Percentiles rank a stretch among this genome's conserved stretches.
phyloP scores from a whole-genome alignment of 805 yeast genomes.

The Starmerella khaoyaiensis region DNA sequence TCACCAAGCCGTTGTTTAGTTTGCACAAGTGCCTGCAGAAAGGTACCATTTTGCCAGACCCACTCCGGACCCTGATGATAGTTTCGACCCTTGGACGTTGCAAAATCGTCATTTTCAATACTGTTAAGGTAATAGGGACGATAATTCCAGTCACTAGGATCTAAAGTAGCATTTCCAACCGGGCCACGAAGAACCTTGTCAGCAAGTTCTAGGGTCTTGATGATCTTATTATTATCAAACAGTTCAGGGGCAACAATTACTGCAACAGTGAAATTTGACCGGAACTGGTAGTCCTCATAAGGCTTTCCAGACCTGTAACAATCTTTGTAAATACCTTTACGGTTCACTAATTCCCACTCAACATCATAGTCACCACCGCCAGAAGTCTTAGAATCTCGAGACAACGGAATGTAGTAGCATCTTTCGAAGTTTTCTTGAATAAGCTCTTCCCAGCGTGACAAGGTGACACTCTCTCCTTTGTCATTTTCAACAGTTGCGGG shows the following conservation, averaged over 20 bases:
- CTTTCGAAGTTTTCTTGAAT: slow-evolving; percentile 64
- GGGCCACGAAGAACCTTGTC: slow-evolving; percentile 74
- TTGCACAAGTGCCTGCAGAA: slow-evolving; percentile 62
- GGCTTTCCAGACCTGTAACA: slow-evolving; percentile 68
- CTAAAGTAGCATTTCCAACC: slow-evolving; percentile 80
- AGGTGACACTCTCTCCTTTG: slow-evolving; percentile 44
- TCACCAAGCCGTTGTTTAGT: slow-evolving; percentile 33
- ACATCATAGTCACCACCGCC: slow-evolving; percentile 46
- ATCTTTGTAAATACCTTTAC: slow-evolving; percentile 93
- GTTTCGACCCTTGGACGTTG: slow-evolving; percentile 88
- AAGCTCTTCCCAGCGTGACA: slow-evolving; percentile 60
- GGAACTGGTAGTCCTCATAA: slow-evolving; percentile 83
- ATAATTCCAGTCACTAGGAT: slow-evolving; percentile 84
- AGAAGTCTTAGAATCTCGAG: slow-evolving; percentile 34
- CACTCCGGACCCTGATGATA: slow-evolving; percentile 99
- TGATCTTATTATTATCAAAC: slow-evolving; percentile 49
- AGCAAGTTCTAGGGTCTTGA: slow-evolving; percentile 54
- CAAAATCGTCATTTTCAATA: slow-evolving; percentile 72
- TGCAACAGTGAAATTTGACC: slow-evolving; percentile 88
- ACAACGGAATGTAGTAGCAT: slow-evolving; percentile 61
- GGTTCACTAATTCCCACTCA: slow-evolving; percentile 53
- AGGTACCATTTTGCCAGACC: slow-evolving; percentile 88
- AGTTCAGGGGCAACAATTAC: slow-evolving; percentile 92
- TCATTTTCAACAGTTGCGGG: slow-evolving; percentile 40
- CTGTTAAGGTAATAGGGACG: slow-evolving; percentile 78